Evolutionary conservation across 805 yeast species (phyloP).

Genomic region (Schwanniomyces sp.): DNA sequence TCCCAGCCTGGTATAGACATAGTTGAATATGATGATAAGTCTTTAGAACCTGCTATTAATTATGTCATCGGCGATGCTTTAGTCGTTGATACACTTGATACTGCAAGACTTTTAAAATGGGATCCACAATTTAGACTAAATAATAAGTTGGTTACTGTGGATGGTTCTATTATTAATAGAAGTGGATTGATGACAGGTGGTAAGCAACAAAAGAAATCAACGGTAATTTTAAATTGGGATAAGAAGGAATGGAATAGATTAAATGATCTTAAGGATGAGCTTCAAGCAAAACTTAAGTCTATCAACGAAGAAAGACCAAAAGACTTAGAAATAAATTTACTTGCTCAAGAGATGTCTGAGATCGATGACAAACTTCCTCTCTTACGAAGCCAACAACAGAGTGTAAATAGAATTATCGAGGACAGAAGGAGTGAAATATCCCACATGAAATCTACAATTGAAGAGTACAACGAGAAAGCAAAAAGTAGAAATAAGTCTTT

Average conservation of each 20-base stretch:
- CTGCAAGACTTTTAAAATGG: conserved; percentile 78
- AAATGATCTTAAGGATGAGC: conserved; percentile 48
- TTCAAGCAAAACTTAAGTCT: conserved; percentile 51
- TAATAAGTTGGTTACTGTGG: conserved; percentile 73
- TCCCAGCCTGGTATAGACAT: conserved; percentile 76
- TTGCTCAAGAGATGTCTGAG: conserved; percentile 48
- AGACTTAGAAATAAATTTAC: conserved; percentile 53
- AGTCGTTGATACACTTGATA: conserved; percentile 66
- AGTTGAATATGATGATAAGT: conserved; percentile 61
- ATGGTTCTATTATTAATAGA: conserved; percentile 81
- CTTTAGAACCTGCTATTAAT: conserved; percentile 72
- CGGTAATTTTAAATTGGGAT: conserved; percentile 59
- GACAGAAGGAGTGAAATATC: conserved; percentile 52
- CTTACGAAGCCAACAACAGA: conserved; percentile 45
- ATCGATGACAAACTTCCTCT: conserved; percentile 41
- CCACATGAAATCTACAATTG: conserved; percentile 37
- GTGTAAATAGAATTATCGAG: conserved; percentile 42
- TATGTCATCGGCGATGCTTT: conserved; percentile 79
- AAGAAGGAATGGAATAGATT: conserved; percentile 62
- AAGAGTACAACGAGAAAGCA: conserved; percentile 19
- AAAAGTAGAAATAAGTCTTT: conserved; percentile 13
- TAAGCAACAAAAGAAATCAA: conserved; percentile 44
- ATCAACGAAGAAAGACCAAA: conserved; percentile 51
- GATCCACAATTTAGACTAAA: conserved; percentile 41
- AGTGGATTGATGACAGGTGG: conserved; percentile 96